phyloP scores from a whole-genome alignment of 2,329 filamentous ascomycete genomes.

The Aspergillus sp. region DNA sequence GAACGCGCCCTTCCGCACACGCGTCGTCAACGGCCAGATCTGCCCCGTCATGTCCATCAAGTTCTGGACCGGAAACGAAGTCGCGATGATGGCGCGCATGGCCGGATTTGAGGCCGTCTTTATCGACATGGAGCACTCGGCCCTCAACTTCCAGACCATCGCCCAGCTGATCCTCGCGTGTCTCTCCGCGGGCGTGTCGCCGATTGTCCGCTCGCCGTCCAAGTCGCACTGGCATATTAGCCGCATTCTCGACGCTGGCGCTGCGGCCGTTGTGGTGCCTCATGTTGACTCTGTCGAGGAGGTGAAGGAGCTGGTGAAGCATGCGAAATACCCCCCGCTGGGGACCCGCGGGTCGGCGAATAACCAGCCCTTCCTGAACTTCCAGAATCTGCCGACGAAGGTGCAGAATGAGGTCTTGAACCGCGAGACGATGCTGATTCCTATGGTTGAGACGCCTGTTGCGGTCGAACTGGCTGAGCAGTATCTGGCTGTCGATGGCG shows the following conservation, averaged over 20 bases:
- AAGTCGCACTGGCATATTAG: slow-evolving; percentile 41
- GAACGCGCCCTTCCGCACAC: slow-evolving; percentile 30
- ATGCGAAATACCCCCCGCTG: slow-evolving; percentile 40
- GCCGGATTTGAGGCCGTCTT: slow-evolving; percentile 45
- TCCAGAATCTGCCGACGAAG: slow-evolving; percentile 32
- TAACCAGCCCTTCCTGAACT: slow-evolving; percentile 38
- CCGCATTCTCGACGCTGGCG: slow-evolving; percentile 43
- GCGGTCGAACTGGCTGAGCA: slow-evolving; percentile 43
- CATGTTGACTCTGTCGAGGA: slow-evolving; percentile 42
- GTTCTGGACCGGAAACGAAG: slow-evolving; percentile 35
- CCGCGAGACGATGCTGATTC: slow-evolving; percentile 40
- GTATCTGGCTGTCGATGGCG: slow-evolving; percentile 42
- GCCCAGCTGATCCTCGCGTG: slow-evolving; percentile 42
- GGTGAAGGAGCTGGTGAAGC: slow-evolving; percentile 36
- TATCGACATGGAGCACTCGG: slow-evolving; percentile 49
- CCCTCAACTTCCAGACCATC: slow-evolving; percentile 37
- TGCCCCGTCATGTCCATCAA: slow-evolving; percentile 31
- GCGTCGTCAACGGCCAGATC: slow-evolving; percentile 29
- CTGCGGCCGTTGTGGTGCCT: slow-evolving; percentile 43
- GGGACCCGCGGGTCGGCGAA: slow-evolving; percentile 39
- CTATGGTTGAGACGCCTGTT: slow-evolving; percentile 45
- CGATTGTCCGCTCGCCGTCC: slow-evolving; percentile 44
- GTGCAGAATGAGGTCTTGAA: slow-evolving; percentile 38
- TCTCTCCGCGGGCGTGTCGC: slow-evolving; percentile 40
- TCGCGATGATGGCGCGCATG: slow-evolving; percentile 41